Percentiles rank a stretch among this genome's conserved stretches.
Conservation (phyloP, 2,329 filamentous ascomycete genomes). For the Beauveria scarabaeidicola region DNA sequence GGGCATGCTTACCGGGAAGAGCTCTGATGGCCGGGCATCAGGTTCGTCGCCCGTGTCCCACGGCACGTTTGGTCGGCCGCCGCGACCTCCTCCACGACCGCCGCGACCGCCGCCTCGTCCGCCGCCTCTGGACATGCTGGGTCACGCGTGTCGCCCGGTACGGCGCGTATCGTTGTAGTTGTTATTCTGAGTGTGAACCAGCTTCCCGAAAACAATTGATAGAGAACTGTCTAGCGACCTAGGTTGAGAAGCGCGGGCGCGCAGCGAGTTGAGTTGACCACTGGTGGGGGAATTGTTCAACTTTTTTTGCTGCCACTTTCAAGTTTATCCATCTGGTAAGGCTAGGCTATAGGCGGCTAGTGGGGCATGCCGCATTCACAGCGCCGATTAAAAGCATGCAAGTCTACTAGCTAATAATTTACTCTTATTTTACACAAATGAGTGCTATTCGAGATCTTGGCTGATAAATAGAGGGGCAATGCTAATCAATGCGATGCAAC, state of each 20-base stretch:
- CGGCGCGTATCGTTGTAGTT: not conserved
- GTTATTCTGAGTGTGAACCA: not conserved
- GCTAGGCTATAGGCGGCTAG: not conserved
- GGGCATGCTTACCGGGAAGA: slow-evolving; percentile 42
- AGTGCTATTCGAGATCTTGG: no score
- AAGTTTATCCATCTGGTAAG: not conserved
- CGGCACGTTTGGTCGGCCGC: slow-evolving; percentile 38
- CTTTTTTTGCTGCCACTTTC: slow-evolving; percentile 2
- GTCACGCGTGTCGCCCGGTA: not conserved
- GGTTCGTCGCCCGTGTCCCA: slow-evolving; percentile 48
- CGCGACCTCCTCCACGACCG: slow-evolving; percentile 38
- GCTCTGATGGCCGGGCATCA: slow-evolving; percentile 49
- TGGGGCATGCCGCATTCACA: not conserved
- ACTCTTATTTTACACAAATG: no score
- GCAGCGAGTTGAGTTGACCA: not conserved
- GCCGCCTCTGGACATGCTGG: slow-evolving; percentile 43
- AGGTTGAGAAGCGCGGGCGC: not conserved
- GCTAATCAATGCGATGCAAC: no score
- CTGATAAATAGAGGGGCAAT: no score
- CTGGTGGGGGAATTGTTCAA: not conserved
- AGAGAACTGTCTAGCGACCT: not conserved
- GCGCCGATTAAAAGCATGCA: not conserved
- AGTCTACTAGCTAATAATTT: no score
- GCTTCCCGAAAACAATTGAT: not conserved
- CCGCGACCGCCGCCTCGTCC: slow-evolving; percentile 43